Evolutionary conservation across 805 yeast species (phyloP).

Genomic region (Saccharomyces jurei): DNA sequence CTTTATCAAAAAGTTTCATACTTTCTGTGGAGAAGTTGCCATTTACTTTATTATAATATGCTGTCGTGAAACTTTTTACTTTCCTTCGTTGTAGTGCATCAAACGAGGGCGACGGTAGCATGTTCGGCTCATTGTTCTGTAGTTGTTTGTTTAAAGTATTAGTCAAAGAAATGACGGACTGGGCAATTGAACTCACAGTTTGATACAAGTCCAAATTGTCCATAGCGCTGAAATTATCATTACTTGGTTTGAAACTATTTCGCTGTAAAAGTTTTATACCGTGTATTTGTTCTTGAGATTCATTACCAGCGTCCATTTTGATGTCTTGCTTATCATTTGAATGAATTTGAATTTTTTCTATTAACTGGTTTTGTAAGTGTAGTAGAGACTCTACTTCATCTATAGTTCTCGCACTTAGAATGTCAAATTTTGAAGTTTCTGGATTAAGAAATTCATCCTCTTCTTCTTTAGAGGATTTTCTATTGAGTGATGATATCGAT

Average conservation of each 20-base stretch:
- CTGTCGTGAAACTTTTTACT: constrained; percentile 19
- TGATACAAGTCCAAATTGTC: constrained; percentile 30
- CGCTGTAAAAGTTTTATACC: neutral
- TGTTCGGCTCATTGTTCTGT: neutral
- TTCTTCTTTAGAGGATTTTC: constrained; percentile 6
- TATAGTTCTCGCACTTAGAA: constrained; percentile 61
- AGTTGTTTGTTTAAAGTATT: constrained; percentile 19
- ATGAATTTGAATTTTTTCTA: constrained; percentile 7
- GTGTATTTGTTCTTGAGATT: neutral
- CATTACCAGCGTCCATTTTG: neutral
- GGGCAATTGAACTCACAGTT: constrained; percentile 30
- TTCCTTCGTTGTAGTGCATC: constrained; percentile 19
- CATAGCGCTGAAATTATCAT: constrained; percentile 23
- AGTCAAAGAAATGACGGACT: constrained; percentile 29
- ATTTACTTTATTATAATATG: constrained; percentile 7
- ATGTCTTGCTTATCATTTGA: neutral
- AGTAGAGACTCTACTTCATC: constrained; percentile 57
- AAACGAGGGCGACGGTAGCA: constrained; percentile 17
- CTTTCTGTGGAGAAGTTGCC: constrained; percentile 4
- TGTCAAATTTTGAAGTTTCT: constrained; percentile 41
- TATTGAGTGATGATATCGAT: constrained; percentile 29
- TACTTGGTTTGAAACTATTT: constrained; percentile 1
- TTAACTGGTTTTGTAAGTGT: constrained; percentile 37
- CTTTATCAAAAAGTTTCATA: neutral
- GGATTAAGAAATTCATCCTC: constrained; percentile 9